Conservation (phyloP, 352 stramenopile species). For the Pythium rhizo-oryzae region DNA sequence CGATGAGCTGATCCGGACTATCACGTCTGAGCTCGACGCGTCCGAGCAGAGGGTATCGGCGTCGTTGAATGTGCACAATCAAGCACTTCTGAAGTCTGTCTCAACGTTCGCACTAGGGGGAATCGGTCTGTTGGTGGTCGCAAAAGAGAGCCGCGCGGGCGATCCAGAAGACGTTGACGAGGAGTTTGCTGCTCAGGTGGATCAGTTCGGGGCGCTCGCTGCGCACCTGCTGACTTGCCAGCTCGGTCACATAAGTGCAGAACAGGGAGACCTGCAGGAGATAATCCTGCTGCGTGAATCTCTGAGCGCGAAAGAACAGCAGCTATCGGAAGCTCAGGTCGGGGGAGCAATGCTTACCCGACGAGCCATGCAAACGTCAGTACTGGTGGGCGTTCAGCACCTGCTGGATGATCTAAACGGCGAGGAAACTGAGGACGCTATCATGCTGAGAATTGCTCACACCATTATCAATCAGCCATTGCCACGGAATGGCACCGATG, state of each 20-base stretch:
- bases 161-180: background rate
- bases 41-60: background rate
- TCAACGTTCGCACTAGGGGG: background rate
- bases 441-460: too few species aligned
- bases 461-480: too few species aligned
- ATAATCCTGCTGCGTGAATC: background rate
- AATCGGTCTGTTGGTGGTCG: slow-evolving; percentile 2
- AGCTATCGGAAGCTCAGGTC: background rate
- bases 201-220: background rate
- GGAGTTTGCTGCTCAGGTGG: background rate
- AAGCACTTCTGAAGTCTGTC: background rate
- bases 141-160: background rate
- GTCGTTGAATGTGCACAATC: slow-evolving; percentile 10
- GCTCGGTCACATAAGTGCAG: background rate
- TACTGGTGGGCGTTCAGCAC: too few species aligned
- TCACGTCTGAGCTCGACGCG: background rate
- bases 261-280: background rate
- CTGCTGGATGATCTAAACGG: too few species aligned
- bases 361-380: too few species aligned
- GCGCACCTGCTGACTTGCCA: background rate
- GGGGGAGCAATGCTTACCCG: too few species aligned
- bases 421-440: too few species aligned
- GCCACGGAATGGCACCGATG: background rate
- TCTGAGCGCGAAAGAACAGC: background rate
- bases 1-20: background rate